Conservation (phyloP, 768 basidiomycete species). For the Collybia nuda region DNA sequence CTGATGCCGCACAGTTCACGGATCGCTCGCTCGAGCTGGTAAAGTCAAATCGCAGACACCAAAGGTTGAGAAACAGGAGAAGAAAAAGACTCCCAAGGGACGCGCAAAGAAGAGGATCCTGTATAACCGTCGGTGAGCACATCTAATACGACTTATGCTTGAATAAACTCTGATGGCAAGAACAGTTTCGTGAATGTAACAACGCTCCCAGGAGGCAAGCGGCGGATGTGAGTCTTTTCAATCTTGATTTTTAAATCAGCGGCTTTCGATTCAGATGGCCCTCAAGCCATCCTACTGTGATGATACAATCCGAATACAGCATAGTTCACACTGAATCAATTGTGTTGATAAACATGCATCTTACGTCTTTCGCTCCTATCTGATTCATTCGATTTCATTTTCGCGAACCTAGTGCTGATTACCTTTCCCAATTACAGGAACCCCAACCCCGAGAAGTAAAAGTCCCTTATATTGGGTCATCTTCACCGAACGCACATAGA, state of each 20-base stretch:
- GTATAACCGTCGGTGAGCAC: constrained; percentile 86
- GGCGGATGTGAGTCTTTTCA: constrained; percentile 80
- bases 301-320: constrained; percentile 64
- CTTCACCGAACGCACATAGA: neutral
- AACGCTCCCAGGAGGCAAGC: constrained; percentile 86
- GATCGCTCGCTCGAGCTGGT: constrained; percentile 98
- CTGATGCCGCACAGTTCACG: constrained; percentile 69
- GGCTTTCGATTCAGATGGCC: constrained; percentile 2
- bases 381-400: constrained; percentile 46
- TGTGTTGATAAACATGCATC: constrained; percentile 85
- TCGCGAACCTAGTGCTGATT: constrained; percentile 7
- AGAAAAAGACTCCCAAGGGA: constrained; percentile 97
- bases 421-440: constrained; percentile 45
- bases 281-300: constrained; percentile 28
- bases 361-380: constrained; percentile 99
- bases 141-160: neutral
- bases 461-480: constrained; percentile 4
- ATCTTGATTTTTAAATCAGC: neutral
- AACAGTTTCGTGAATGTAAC: constrained; percentile 92
- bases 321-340: constrained; percentile 97
- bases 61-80: constrained; percentile 98
- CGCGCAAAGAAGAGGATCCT: constrained; percentile 91
- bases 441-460: constrained; percentile 66
- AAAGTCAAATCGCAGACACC: constrained; percentile 99
- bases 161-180: neutral